Evolutionary conservation across 768 basidiomycete genomes (phyloP), one percentile per base, ranked within the genome.

Genomic region (Termitomyces sp.): DNA sequence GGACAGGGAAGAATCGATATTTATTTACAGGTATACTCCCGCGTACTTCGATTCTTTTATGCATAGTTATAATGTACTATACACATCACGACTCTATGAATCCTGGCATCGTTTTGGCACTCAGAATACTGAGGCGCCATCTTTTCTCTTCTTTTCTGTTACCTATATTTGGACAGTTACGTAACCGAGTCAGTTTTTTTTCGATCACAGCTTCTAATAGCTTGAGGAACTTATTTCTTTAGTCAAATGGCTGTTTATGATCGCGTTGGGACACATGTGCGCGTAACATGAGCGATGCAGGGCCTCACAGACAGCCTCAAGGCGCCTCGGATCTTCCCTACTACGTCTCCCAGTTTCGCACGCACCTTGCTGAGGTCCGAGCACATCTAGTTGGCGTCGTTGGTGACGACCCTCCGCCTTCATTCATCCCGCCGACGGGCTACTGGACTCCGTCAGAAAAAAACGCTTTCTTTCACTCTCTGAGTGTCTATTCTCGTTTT

Each of bases 361-460:
- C 62, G 5, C 75, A 78, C 61, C 68, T 77, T 44, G 58, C 61
- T 31, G 62, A 73, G 26, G 59, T 75, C 29, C 70, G 64, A 53
- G 69, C 69, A 9, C 77, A 81, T 61, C 66, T 79, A 26, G 50
- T 64, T 52, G 77, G 77, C 45, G 55, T 62, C 37, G 64, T 73
- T 41, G 64, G 55, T 20, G 57, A 62, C 24, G 56, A 65, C 29
- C 59, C 71, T 29, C 61, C 65, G 13, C 64, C 75, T 26, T 72
- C 75, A 16, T 76, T 73, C 60, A 55, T 74, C 56, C 64, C 73
- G 20, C 68, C 80, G 33, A 62, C 71, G 45, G 71, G 77, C 39
- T 76, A 72, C 57, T 94, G 92, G 92, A 83, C 86, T 4, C 67
- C 77, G 0, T 62, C 71, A n/a, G 92, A 94, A 65, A 87, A 88